Evolutionary conservation across 2,329 filamentous ascomycete species (phyloP).

Genomic region (Aspergillus intermedius): DNA sequence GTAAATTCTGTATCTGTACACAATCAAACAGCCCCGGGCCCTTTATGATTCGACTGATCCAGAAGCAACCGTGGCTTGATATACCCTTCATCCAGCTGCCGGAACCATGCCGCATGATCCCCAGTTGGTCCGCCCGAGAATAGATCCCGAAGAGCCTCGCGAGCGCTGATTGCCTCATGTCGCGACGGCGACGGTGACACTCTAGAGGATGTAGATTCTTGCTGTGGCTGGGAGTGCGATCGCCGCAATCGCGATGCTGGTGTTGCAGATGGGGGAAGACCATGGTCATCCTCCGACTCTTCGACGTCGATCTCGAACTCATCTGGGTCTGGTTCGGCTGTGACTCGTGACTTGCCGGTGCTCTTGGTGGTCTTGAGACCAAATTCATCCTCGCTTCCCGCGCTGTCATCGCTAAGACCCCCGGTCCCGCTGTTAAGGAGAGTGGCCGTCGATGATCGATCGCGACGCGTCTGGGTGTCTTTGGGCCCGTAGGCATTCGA

Average conservation of each 20-base stretch:
- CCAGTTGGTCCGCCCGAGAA: slow-evolving; percentile 65
- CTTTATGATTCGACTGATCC: slow-evolving; percentile 54
- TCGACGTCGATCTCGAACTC: slow-evolving; percentile 37
- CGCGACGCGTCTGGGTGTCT: slow-evolving; percentile 38
- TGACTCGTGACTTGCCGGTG: slow-evolving; percentile 33
- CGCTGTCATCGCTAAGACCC: slow-evolving; percentile 40
- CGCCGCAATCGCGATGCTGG: slow-evolving; percentile 31
- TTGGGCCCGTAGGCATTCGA: slow-evolving; percentile 43
- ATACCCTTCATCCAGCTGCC: slow-evolving; percentile 89
- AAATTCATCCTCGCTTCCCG: slow-evolving; percentile 46
- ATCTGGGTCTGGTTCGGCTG: slow-evolving; percentile 27
- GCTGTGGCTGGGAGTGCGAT: slow-evolving; percentile 31
- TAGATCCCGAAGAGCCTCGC: slow-evolving; percentile 71
- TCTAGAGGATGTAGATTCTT: slow-evolving; percentile 15
- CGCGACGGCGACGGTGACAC: slow-evolving; percentile 15
- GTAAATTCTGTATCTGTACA: too few species aligned
- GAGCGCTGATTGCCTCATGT: slow-evolving; percentile 55
- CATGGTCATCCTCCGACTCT: slow-evolving; percentile 37
- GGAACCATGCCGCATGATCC: slow-evolving; percentile 84
- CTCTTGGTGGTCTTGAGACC: slow-evolving; percentile 27
- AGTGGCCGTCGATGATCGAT: slow-evolving; percentile 42
- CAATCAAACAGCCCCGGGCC: slow-evolving; percentile 31
- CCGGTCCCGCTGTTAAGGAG: slow-evolving; percentile 39
- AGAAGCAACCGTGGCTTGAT: slow-evolving; percentile 87
- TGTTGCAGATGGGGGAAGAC: slow-evolving; percentile 47